Evolutionary conservation across 2,329 filamentous ascomycete genomes (phyloP).

Genomic region (Fusarium proliferatum): DNA sequence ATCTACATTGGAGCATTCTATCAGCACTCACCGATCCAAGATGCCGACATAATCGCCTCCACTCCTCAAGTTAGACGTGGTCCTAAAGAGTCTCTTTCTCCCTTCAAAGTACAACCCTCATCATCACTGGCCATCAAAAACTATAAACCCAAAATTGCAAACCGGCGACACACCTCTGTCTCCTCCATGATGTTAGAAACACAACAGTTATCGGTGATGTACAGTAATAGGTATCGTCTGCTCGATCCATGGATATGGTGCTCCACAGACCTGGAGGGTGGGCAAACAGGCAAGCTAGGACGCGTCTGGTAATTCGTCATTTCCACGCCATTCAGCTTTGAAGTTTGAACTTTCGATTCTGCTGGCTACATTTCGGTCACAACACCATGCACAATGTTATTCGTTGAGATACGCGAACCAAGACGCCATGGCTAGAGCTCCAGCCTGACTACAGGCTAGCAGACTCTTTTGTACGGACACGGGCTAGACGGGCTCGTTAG

Average conservation of each 20-base stretch:
- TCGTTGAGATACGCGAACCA: constrained; percentile 26
- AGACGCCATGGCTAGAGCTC: constrained; percentile 4
- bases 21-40: background rate
- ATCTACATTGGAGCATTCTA: background rate
- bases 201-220: background rate
- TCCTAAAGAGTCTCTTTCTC: background rate
- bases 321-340: background rate
- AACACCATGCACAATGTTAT: constrained; percentile 2
- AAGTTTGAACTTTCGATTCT: background rate
- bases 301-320: background rate
- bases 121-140: background rate
- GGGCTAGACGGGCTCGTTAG: background rate
- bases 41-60: background rate
- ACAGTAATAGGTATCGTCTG: constrained; percentile 10
- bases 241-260: constrained; percentile 18
- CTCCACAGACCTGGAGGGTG: constrained; percentile 42
- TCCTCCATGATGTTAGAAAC: background rate
- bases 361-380: background rate
- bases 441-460: background rate
- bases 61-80: background rate
- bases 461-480: background rate
- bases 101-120: too few relatives aligned
- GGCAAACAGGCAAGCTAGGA: constrained; percentile 30
- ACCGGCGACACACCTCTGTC: background rate
- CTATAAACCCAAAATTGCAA: background rate